Evolutionary conservation across 169 alveolate species (phyloP), one percentile per base, ranked within the genome.

Genomic region (Theileria orientalis): DNA sequence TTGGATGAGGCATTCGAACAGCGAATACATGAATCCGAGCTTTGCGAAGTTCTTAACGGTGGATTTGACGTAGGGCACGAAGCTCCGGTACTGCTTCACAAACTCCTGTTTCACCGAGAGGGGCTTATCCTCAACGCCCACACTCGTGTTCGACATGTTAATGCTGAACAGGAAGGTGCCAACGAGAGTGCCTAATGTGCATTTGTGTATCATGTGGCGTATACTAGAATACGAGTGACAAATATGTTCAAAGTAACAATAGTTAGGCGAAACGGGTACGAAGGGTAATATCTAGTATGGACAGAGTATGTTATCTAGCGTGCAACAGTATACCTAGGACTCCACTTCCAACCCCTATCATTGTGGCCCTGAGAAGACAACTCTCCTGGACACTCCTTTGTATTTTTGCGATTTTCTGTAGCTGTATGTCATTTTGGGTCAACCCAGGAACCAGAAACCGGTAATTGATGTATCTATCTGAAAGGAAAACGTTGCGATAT

Each of bases 1-100:
- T 66, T 90, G 87, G 51, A 90, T 70, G 62, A 77, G 42, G 71
- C 93, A 86, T 69, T 90, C 94, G 40, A 71, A 47, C 14, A 87
- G 57, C n/a, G 94, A 90, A 61, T 83, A 90, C n/a, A 90, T 32
- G 63, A 78, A 85, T 1, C 94, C 94, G 30, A 87, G 51, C 68
- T 90, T 80, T 19, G 88, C 88, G 27, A 80, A 80, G 68, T 56
- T 62, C 3, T 72, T 70, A 11, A 71, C 72, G 27, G 84, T 61
- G 25, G 79, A 33, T 68, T 70, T 80, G 19, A 80, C 74, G 6
- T 44, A 46, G 14, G 88, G 83, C 46, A 69, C 61, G 41, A 71
- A 62, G 32, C 49, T 67, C 35, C 51, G 16, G 9, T 61, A 69
- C 73, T 70, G 84, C 19, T 41, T 60, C 37, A 49, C 35, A 2